These are phyloP conservation scores for Penicillium paxilli DNA, from an alignment of 495 filamentous ascomycete species.

Conservation along the genomic window DNA sequence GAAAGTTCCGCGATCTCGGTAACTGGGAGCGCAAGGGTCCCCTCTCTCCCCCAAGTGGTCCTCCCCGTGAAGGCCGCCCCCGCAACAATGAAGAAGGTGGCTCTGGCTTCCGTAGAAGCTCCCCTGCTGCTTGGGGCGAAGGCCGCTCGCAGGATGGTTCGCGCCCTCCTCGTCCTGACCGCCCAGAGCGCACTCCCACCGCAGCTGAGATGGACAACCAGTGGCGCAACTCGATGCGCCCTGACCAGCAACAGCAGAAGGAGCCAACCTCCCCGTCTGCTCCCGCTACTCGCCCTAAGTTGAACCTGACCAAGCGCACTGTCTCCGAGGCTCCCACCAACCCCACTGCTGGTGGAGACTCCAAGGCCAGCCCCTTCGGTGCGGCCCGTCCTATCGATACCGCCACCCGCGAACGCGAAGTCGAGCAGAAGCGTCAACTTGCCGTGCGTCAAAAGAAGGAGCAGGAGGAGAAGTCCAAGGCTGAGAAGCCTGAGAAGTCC, in stretches of 20 bases:
- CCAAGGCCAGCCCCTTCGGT: constrained; percentile 90
- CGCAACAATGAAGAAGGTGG: constrained; percentile 62
- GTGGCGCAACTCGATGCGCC: constrained; percentile 82
- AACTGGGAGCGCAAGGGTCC: constrained; percentile 98
- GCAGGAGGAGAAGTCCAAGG: constrained; percentile 73
- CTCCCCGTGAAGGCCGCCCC: constrained; percentile 64
- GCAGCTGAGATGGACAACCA: constrained; percentile 85
- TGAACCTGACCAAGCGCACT: constrained; percentile 87
- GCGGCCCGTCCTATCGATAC: constrained; percentile 89
- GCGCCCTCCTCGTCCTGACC: constrained; percentile 78
- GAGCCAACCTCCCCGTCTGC: constrained; percentile 58
- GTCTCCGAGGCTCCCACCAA: constrained; percentile 69
- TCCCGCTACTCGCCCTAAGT: constrained; percentile 63
- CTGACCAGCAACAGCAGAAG: constrained; percentile 63
- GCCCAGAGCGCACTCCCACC: constrained; percentile 75
- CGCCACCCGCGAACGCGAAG: constrained; percentile 78
- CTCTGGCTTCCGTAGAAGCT: constrained; percentile 59
- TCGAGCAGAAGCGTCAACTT: constrained; percentile 81
- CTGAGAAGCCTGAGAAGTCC: constrained; percentile 79
- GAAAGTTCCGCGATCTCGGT: constrained; percentile 80
- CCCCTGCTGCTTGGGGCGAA: constrained; percentile 81
- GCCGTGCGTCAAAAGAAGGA: constrained; percentile 80
- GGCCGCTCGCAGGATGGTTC: constrained; percentile 77
- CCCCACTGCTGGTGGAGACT: constrained; percentile 51
- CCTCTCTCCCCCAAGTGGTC: constrained; percentile 68